Evolutionary conservation across 345 rosid species (phyloP).

Genomic region (Nephelium lappaceum): DNA sequence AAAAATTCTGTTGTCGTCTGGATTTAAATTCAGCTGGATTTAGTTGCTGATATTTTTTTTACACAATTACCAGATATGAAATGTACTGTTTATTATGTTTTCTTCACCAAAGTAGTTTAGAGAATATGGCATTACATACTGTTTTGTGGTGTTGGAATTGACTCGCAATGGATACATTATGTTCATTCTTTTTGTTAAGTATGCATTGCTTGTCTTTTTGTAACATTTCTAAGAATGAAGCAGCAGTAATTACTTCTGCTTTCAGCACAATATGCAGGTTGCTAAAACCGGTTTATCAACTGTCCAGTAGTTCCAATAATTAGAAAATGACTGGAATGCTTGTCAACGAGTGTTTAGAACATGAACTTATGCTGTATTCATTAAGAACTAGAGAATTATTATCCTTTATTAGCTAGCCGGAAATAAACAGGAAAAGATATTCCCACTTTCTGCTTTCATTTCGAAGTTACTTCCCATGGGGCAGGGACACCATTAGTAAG

Average conservation of each 20-base stretch:
- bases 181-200: not conserved
- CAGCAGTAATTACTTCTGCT: not conserved
- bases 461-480: not conserved
- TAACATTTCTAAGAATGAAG: not conserved
- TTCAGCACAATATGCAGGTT: not conserved
- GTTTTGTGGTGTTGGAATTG: not conserved
- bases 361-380: not conserved
- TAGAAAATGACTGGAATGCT: not conserved
- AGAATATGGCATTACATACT: not conserved
- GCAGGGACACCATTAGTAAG: too few species aligned
- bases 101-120: constrained; percentile 1
- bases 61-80: constrained; percentile 25
- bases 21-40: constrained; percentile 34
- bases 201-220: not conserved
- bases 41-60: constrained; percentile 19
- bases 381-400: not conserved
- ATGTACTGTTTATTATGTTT: constrained; percentile 19
- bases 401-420: not conserved
- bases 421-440: not conserved
- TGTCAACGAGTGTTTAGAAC: not conserved
- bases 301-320: not conserved
- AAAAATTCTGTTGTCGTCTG: constrained; percentile 27
- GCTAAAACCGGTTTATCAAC: not conserved
- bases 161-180: not conserved
- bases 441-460: not conserved